phyloP scores from a whole-genome alignment of 2,329 filamentous ascomycete species.

The Nemania sp. region DNA sequence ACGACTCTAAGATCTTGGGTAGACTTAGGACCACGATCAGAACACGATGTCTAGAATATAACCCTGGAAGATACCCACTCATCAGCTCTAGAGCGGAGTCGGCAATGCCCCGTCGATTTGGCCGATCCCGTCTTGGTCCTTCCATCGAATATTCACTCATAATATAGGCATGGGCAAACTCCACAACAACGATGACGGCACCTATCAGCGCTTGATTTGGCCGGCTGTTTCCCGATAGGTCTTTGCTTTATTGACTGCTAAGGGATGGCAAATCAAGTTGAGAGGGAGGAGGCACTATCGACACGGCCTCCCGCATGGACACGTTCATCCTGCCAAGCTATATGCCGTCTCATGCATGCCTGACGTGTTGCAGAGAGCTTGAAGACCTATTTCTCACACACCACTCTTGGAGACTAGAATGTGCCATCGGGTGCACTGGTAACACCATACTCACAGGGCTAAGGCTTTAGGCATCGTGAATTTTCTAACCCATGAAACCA shows the following conservation, averaged over 20 bases:
- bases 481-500: slow-evolving; percentile 11
- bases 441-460: background rate
- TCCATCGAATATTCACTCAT: slow-evolving; percentile 10
- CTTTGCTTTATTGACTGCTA: slow-evolving; percentile 10
- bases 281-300: slow-evolving; percentile 12
- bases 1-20: slow-evolving; percentile 12
- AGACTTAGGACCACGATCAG: no score
- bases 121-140: background rate
- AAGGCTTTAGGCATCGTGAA: slow-evolving; percentile 16
- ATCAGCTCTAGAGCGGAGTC: slow-evolving; percentile 19
- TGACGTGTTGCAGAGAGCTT: slow-evolving; percentile 7
- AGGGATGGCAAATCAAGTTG: slow-evolving; percentile 24
- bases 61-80: slow-evolving; percentile 15
- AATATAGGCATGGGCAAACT: slow-evolving; percentile 4
- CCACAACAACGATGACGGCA: slow-evolving; percentile 19
- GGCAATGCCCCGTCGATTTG: slow-evolving; percentile 1
- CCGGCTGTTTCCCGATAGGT: slow-evolving; percentile 30
- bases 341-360: slow-evolving; percentile 18
- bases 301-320: slow-evolving; percentile 21
- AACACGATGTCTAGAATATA: slow-evolving; percentile 1
- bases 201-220: slow-evolving; percentile 12
- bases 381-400: background rate
- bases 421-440: slow-evolving; percentile 10
- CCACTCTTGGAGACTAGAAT: background rate
- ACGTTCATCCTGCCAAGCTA: slow-evolving; percentile 28